Percentiles rank a stretch among this genome's conserved stretches.
Evolutionary conservation across 257 asterid species (phyloP).

Genomic region (Scutellaria baicalensis): DNA sequence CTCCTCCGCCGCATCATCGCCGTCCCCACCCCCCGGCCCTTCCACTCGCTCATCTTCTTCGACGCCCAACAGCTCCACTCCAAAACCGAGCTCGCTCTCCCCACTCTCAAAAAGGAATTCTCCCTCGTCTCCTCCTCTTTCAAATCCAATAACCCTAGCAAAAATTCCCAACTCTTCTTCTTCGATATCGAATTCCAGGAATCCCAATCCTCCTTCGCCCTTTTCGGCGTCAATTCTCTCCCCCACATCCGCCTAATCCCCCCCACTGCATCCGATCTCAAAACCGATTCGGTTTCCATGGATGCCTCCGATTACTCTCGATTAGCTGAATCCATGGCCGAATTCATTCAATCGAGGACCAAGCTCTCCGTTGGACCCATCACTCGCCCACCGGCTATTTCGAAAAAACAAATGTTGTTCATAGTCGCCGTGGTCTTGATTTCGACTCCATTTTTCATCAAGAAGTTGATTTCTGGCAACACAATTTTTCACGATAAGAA

Average conservation of each 20-base stretch:
- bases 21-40: slow-evolving; percentile 68
- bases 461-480: slow-evolving; percentile 48
- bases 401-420: slow-evolving; percentile 50
- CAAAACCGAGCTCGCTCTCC: slow-evolving; percentile 75
- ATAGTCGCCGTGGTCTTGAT: slow-evolving; percentile 31
- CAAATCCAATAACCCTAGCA: slow-evolving; percentile 44
- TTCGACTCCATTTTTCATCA: slow-evolving; percentile 56
- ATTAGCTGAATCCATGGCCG: slow-evolving; percentile 81
- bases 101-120: slow-evolving; percentile 67
- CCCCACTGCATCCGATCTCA: slow-evolving; percentile 41
- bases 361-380: slow-evolving; percentile 49
- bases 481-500: slow-evolving; percentile 61
- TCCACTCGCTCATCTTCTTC: slow-evolving; percentile 70
- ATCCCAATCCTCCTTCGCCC: slow-evolving; percentile 56
- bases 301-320: slow-evolving; percentile 60
- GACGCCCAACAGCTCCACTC: slow-evolving; percentile 85
- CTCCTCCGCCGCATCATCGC: slow-evolving; percentile 78
- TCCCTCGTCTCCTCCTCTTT: slow-evolving; percentile 64
- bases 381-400: slow-evolving; percentile 51
- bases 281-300: slow-evolving; percentile 59
- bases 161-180: slow-evolving; percentile 43
- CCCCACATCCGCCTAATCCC: slow-evolving; percentile 84
- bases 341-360: slow-evolving; percentile 51
- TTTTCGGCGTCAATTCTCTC: slow-evolving; percentile 57
- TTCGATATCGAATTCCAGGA: slow-evolving; percentile 62